These are phyloP conservation scores for Achaetomium macrosporum DNA, from an alignment of 2,329 filamentous ascomycete species.

Conservation along the genomic window DNA sequence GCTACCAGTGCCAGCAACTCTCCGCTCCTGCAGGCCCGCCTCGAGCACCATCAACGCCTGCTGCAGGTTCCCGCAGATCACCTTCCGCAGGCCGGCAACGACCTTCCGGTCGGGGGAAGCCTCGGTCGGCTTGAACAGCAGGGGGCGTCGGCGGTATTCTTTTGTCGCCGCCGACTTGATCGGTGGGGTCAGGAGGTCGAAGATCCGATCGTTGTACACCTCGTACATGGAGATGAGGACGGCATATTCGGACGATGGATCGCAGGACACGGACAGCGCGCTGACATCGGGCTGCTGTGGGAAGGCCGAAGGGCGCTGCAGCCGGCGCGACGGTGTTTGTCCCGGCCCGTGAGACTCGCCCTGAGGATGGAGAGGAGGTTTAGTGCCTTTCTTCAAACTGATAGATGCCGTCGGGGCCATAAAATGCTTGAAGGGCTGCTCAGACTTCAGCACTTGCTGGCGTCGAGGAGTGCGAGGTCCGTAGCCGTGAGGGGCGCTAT, in stretches of 20 bases:
- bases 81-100: slow-evolving; percentile 84
- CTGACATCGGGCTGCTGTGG: slow-evolving; percentile 71
- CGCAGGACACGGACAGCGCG: slow-evolving; percentile 59
- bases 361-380: slow-evolving; percentile 38
- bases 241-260: slow-evolving; percentile 70
- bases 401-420: slow-evolving; percentile 43
- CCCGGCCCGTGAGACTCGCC: slow-evolving; percentile 44
- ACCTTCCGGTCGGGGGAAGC: slow-evolving; percentile 85
- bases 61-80: slow-evolving; percentile 73
- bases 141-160: slow-evolving; percentile 66
- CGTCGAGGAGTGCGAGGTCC: not conserved
- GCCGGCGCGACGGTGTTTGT: slow-evolving; percentile 50
- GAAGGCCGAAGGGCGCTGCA: slow-evolving; percentile 64
- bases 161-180: slow-evolving; percentile 57
- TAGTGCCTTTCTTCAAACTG: slow-evolving; percentile 42
- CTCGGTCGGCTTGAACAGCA: slow-evolving; percentile 91
- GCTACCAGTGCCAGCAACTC: slow-evolving; percentile 83
- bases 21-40: slow-evolving; percentile 77
- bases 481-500: slow-evolving; percentile 2
- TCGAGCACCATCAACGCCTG: slow-evolving; percentile 89
- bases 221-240: slow-evolving; percentile 97
- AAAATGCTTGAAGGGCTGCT: slow-evolving; percentile 31
- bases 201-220: slow-evolving; percentile 97
- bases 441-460: slow-evolving; percentile 1
- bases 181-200: slow-evolving; percentile 73